Evolutionary conservation across 1,284 basidiomycete genomes (phyloP), one percentile per base, ranked within the genome.

Genomic region (Thelephora terrestris): DNA sequence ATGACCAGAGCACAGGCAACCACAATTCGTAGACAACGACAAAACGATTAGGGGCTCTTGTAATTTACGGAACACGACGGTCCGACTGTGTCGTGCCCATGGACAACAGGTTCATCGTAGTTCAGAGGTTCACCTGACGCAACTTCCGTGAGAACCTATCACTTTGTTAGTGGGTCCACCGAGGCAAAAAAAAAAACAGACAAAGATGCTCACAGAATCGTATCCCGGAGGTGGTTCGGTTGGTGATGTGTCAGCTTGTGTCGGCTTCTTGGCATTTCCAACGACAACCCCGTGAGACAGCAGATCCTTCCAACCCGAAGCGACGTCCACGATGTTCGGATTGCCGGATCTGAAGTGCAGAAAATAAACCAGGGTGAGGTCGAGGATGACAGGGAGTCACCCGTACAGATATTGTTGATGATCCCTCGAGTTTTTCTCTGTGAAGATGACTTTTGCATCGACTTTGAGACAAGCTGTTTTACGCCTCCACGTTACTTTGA

Each of bases 231-330:
- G n/a, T n/a, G 77, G 74, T 50, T 70, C 67, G 0, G 63, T 64
- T 17, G 79, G 55, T 46, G 68, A 52, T 5, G 65, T 64, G 17
- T 68, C 71, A 55, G 78, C 80, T 47, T 64, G 58, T 37, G 66
- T 67, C 47, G 79, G 64, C 59, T 80, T 81, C 52, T 70, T 76
- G 3, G 79, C 80, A 55, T 74, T 77, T 18, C 81, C 81, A 17
- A 81, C 79, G 14, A 81, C 66, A 14, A 82, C 79, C 56, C 80
- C 81, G 62, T 81, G 81, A 47, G 82, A 63, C 10, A 83, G 67
- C 32, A 83, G 78, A 0, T 75, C 76, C 55, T 81, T 82, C 47
- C 74, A 61, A 12, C 60, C 57, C 0, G 78, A 80, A 42, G 68
- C 64, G 52, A 66, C 70, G 36, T 38, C 16, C 24, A 47, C 29